Base-by-base conservation (phyloP, 1,284 basidiomycete genomes). In the Meira nashicola region DNA sequence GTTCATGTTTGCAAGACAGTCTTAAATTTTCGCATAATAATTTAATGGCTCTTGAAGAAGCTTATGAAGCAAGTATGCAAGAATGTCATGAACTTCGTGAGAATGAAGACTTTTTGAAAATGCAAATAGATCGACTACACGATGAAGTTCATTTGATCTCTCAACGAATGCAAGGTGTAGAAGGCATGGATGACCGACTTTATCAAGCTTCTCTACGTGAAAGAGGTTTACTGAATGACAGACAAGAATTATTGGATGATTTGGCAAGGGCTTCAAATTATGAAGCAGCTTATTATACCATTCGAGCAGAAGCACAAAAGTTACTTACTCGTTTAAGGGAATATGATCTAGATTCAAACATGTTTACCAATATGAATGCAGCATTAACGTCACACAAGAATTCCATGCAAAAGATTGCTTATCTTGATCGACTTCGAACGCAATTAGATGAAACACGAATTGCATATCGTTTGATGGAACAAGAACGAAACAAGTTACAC, bases 361-460 rank as follows among this genome's bases (percentile, higher is more conserved):
- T 19, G 19, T 41, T 60, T 23, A 21, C 54, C n/a, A 40, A 33
- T 21, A 21, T 60, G 23, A 60, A 60, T 39, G 37, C 47, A 10
- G 37, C n/a, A 6, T 49, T 60, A 37, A 52, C 58, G 2, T 23
- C 25, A 2, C 58, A 60, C 43, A 44, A 15, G 11, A 60, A 60
- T 48, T 40, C 58, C 11, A 41, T 10, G 12, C 58, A 60, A 43
- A 60, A 59, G 44, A 56, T 60, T 28, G 19, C 39, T 17, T 60
- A 60, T 38, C 14, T 60, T 1, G 58, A 60, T 21, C 17, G 55
- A 11, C 4, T 60, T 8, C 15, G 58, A 38, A 7, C 39, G 46
- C 37, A 54, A 11, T 48, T 55, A 39, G 55, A 47, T 33, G 92
- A 96, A 80, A 91, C 95, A 80, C 66, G 66, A 57, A 54, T 64